Base-by-base conservation (phyloP, 768 basidiomycete species). In the Sutorius australiensis region DNA sequence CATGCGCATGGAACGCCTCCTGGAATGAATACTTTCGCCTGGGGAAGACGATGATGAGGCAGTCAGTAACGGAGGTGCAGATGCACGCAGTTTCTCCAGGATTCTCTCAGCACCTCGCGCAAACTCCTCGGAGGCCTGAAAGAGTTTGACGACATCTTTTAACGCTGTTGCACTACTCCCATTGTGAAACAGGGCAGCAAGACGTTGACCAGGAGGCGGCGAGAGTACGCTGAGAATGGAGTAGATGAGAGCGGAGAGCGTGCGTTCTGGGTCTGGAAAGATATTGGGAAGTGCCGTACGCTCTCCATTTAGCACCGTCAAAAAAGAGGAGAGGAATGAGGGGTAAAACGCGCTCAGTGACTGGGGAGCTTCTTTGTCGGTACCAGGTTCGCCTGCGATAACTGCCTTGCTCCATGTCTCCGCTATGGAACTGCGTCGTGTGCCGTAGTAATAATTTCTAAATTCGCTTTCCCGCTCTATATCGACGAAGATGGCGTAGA, bases 381-480 rank as follows among this genome's bases (percentile, higher is more conserved):
- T 16, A 33, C 28, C 34, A 11, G 43, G 36, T 48, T 67, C 66
- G 49, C 58, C 67, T 21, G 63, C 62, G 32, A 94, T 71, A 0
- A 66, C 64, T 2, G 80, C 80, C 27, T 73, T 73, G 59, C 82
- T 78, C 95, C 95, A 98, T 53, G 78, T 61, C 14, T 81, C 72
- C 38, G 91, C 75, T 13, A 95, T 68, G 14, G 74, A 60, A 13
- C 80, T 76, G 51, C 92, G 77, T 28, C 92, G 77, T 10, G 91
- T 87, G 12, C 90, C 90, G 70, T 92, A 91, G 73, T 98, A 99
- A 67, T 97, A 98, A 63, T 88, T 89, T 54, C 90, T 79, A 68
- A 95, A 99, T 67, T 98, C 97, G 3, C 83, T 78, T 68, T 94
- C 93, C 46, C 95, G 80, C 61, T 95, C 89, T 53, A 99, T 98